These are phyloP conservation scores for Trifolium fragiferum DNA, from an alignment of 306 rosid species.

Conservation along the genomic window DNA sequence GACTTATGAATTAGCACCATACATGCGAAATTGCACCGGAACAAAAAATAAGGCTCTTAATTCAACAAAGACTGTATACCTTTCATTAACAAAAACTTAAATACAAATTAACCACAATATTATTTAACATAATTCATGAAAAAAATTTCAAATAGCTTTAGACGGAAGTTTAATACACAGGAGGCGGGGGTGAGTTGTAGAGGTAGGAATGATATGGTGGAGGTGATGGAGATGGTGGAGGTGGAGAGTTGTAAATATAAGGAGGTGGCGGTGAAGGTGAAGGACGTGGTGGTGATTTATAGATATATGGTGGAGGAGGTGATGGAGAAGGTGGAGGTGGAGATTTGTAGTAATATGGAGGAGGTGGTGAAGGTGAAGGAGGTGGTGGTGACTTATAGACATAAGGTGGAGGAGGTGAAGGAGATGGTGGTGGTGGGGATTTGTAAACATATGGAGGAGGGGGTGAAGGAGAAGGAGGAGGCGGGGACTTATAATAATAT, in stretches of 20 bases:
- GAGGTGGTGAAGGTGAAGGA: neutral
- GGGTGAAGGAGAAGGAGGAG: neutral
- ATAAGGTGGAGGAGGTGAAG: neutral
- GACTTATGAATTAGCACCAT: neutral
- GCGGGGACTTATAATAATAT: neutral
- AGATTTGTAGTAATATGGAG: neutral
- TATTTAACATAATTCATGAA: constrained; percentile 1
- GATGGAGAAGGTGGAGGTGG: neutral
- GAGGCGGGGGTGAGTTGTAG: constrained; percentile 43
- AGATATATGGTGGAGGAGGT: neutral
- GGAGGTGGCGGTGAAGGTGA: neutral
- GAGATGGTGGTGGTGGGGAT: neutral
- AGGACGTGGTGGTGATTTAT: neutral
- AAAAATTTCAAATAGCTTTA: neutral
- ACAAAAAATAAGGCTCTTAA: neutral
- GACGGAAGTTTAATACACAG: constrained; percentile 9
- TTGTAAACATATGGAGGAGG: neutral
- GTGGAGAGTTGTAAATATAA: neutral
- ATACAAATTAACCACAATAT: constrained; percentile 4
- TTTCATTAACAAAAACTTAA: neutral
- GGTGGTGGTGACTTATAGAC: neutral
- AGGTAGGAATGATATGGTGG: constrained; percentile 37
- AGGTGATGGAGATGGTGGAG: constrained; percentile 40
- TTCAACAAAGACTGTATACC: neutral
- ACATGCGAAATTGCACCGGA: neutral